phyloP scores from a whole-genome alignment of 2,329 filamentous ascomycete genomes.

The Aureobasidium sp. region DNA sequence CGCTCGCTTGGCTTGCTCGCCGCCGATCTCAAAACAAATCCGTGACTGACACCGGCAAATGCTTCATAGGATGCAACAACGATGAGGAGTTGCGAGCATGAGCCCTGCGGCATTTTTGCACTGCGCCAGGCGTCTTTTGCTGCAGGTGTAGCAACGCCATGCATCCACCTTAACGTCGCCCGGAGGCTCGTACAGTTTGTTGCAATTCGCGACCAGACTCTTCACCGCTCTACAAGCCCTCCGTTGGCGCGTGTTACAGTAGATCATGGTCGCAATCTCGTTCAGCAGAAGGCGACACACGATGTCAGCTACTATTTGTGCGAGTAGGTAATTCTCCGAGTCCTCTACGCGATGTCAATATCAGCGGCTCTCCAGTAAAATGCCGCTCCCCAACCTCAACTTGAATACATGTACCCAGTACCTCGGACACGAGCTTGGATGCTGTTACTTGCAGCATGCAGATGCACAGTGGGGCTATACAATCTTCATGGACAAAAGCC shows the following conservation, averaged over 20 bases:
- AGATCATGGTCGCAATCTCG: not conserved
- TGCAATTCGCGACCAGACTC: not conserved
- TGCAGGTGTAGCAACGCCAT: constrained; percentile 11
- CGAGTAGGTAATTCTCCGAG: not conserved
- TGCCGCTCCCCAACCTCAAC: not conserved
- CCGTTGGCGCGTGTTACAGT: not conserved
- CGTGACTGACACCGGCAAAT: not conserved
- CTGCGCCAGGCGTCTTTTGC: constrained; percentile 1
- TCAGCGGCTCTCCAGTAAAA: not conserved
- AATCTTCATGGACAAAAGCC: constrained; percentile 5
- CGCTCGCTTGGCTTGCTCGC: not conserved
- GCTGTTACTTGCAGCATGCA: constrained; percentile 10
- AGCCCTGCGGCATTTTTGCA: constrained; percentile 11
- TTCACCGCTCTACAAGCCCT: not conserved
- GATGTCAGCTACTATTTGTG: not conserved
- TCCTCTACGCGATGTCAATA: too few relatives aligned
- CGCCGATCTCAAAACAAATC: not conserved
- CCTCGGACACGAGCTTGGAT: not conserved
- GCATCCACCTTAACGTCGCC: constrained; percentile 2
- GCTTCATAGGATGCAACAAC: not conserved
- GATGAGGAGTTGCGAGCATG: not conserved
- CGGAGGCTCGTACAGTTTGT: not conserved
- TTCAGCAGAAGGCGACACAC: not conserved
- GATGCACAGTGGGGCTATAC: constrained; percentile 1
- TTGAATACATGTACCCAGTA: not conserved